Evolutionary conservation across 305 asterid genomes (phyloP), one percentile per base, ranked within the genome.

Genomic region (Fraxinus albicans): DNA sequence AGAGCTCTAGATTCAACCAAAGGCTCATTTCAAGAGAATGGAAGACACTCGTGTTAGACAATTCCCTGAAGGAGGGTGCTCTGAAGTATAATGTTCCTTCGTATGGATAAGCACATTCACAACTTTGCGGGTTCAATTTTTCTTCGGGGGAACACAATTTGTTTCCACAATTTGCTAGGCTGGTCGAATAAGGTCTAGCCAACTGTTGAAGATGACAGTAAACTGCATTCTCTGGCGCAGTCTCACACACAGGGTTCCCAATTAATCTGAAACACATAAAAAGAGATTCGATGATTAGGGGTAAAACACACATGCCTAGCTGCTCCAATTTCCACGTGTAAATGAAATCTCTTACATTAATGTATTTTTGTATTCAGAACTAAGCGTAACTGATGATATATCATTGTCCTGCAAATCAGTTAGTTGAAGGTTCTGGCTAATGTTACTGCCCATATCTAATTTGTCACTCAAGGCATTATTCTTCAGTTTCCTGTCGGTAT

Each of bases 21-120:
- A 96, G 90, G 91, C 97, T 94, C 98, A 96, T 92, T 87, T 96
- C 99, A 76, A 96, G 86, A 76, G 93, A 89, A 85, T 96, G 98
- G 86, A 94, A 96, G 78, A 91, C 75, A 81, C 93, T 93, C 13
- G 86, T 93, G 79, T 91, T 94, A 1, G 98, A 91, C 69, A 96
- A 84, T 78, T 96, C 98, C 80, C 99, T 88, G 87, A 96, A 96
- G 50, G 93, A 85, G n/a, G 99, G 98, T 25, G 94, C 99, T 83
- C 99, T 88, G 83, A 96, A 96, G 90, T 94, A 96, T 47, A 96
- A 55, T 10, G 98, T 96, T 63, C 99, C 99, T 87, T 92, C 89
- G 2, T 92, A 96, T 8, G 99, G 98, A 84, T 91, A 94, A 86
- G 98, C 91, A 77, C 99, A 94, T 25, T 88, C 94, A 76, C 98